Evolutionary conservation across 345 rosid genomes (phyloP), one percentile per base, ranked within the genome.

Genomic region (Clarkia xantiana): DNA sequence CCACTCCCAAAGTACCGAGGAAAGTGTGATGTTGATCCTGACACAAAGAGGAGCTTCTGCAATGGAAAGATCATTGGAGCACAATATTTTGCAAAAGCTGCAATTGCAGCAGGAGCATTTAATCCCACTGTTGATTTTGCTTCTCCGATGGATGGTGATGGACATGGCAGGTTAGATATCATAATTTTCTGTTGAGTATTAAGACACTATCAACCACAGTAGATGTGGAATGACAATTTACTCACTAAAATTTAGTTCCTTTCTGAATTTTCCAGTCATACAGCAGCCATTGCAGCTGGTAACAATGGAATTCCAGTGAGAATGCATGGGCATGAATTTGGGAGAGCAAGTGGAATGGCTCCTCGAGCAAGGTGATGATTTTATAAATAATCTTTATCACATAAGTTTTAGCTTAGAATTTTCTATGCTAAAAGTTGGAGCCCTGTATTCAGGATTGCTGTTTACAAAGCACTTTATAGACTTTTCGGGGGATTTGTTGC

Each of bases 271-370:
- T 40, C 47, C 77, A 91, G 98, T 77, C 98, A 91, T 59, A 91
- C 93, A 44, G 98, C 98, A 58, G 87, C 98, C 47, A 91, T 91
- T 58, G 98, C 98, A 44, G 98, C 98, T 39, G 98, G 98, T 61
- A 87, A 87, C 60, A 91, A 91, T 72, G 98, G 98, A 50, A 82
- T 91, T 59, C 93, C 94, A 4, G 94, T 91, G 74, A 84, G 82
- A 73, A 59, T 84, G 70, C 74, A 76, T 16, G 98, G 98, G 54
- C 76, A 91, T 75, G 98, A 91, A 60, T 91, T 86, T 71, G 98
- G 98, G 43, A 91, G 76, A 80, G 98, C 98, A n/a, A 91, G 98
- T 17, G 98, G 98, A 39, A 91, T 91, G 98, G 98, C 98, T 67
- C 98, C 98, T 44, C 93, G 98, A 66, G 94, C 98, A 40, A 81